Evolutionary conservation across 176 grass and related monocot genomes (phyloP).

Genomic region (Tillandsia leiboldiana): DNA sequence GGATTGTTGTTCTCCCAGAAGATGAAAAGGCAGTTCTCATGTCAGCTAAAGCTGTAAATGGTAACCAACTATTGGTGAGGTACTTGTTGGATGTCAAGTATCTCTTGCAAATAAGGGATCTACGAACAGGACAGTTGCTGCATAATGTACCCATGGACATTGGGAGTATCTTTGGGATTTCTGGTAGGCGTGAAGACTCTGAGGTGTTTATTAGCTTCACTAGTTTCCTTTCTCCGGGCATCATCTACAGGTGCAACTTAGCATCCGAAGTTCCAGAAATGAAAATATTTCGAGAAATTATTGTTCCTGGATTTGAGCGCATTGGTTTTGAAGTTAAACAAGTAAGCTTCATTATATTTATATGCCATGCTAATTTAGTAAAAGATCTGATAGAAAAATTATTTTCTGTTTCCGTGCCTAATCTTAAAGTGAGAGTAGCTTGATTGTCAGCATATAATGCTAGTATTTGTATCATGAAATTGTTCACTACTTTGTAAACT

Average conservation of each 20-base stretch:
- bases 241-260: slow-evolving; percentile 74
- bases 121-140: slow-evolving; percentile 62
- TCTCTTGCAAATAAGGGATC: slow-evolving; percentile 73
- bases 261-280: slow-evolving; percentile 52
- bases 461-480: background rate
- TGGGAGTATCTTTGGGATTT: slow-evolving; percentile 69
- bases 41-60: slow-evolving; percentile 46
- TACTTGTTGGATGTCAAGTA: slow-evolving; percentile 95
- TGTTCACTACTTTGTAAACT: background rate
- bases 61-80: slow-evolving; percentile 63
- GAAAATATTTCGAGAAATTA: slow-evolving; percentile 75
- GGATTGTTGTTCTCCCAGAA: slow-evolving; percentile 58
- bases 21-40: slow-evolving; percentile 79
- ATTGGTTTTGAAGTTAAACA: slow-evolving; percentile 69
- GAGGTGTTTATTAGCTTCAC: slow-evolving; percentile 75
- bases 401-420: no score
- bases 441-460: background rate
- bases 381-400: no score
- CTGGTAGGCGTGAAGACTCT: slow-evolving; percentile 67
- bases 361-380: background rate
- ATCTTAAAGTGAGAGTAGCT: no score
- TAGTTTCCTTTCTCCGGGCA: slow-evolving; percentile 87
- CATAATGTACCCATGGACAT: slow-evolving; percentile 76
- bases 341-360: slow-evolving; percentile 26
- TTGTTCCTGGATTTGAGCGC: slow-evolving; percentile 72